Base-by-base conservation (phyloP, 2,329 filamentous ascomycete genomes). In the Neonectria sp. region DNA sequence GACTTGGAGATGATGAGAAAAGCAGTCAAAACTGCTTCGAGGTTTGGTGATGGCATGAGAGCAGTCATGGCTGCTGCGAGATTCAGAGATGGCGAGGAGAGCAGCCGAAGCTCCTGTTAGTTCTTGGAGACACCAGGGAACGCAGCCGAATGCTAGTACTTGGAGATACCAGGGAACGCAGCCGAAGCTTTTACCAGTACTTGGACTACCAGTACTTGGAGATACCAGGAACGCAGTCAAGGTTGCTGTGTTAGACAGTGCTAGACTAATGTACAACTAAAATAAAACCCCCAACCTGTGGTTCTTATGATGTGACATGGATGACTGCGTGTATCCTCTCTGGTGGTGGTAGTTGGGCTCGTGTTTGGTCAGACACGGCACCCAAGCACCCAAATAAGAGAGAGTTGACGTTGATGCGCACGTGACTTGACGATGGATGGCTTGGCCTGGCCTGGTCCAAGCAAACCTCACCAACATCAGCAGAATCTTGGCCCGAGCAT, bases 351-450 rank as follows among this genome's bases (percentile, higher is more conserved):
- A 35, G 13, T 37, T 11, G 35, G 21, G 21, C 21, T 21, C 21
- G 21, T 21, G 21, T 21, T 21, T 21, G 21, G 21, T 21, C 21
- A n/a, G n/a, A n/a, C n/a, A n/a, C n/a, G n/a, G n/a, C n/a, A 2
- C 21, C 21, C 21, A 21, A 21, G 21, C 21, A 21, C 21, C 21
- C 21, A 21, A 21, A 21, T 21, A 21, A 21, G 21, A 21, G 21
- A 21, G 11, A 31, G 27, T 12, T 21, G 4, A 25, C 7, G 13
- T 2, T 33, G 21, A 15, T 2, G 11, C 21, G 63, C 76, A 78
- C 76, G 76, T 78, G 76, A 78, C 71, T 69, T 68, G 69, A 68
- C 45, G 70, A 66, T 68, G 27, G 53, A 27, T 43, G 21, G n/a
- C 40, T 45, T 21, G 40, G 40, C 40, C 40, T 45, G 48, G 67